A percentile compares a stretch with the other conserved stretches of the same genome.
These are phyloP conservation scores for Lagenidium sp. DNA, from an alignment of 352 stramenopile species.

Conservation along the genomic window DNA sequence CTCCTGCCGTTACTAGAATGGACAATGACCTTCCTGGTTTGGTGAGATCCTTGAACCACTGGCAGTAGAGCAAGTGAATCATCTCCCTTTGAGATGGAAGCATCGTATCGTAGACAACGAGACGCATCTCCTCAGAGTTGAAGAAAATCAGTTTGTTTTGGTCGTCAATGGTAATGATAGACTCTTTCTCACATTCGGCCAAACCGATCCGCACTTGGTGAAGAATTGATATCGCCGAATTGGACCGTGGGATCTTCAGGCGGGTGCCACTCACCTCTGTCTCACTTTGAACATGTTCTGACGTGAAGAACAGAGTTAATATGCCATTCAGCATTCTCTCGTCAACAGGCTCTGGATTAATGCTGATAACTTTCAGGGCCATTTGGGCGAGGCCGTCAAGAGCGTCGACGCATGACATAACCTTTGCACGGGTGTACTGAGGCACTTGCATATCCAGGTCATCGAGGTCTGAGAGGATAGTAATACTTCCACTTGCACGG, in stretches of 20 bases:
- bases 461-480: constrained; percentile 60
- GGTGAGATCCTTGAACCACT: constrained; percentile 35
- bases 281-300: constrained; percentile 27
- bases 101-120: constrained; percentile 59
- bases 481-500: constrained; percentile 27
- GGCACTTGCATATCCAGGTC: constrained; percentile 69
- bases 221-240: constrained; percentile 27
- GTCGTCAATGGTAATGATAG: constrained; percentile 37
- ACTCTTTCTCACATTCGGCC: constrained; percentile 17
- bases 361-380: constrained; percentile 56
- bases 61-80: constrained; percentile 51
- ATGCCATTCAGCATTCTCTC: constrained; percentile 49
- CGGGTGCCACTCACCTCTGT: constrained; percentile 19
- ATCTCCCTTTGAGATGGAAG: constrained; percentile 53
- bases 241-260: constrained; percentile 28
- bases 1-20: background rate
- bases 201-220: constrained; percentile 32
- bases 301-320: constrained; percentile 27
- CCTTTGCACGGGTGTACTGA: constrained; percentile 55
- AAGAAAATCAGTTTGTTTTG: constrained; percentile 54
- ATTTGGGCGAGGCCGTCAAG: constrained; percentile 47
- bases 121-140: constrained; percentile 53
- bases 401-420: constrained; percentile 57
- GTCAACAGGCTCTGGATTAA: constrained; percentile 52
- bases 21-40: constrained; percentile 5